Base-by-base conservation (phyloP, 208 protist genomes). In the Porcisia hertigi region DNA sequence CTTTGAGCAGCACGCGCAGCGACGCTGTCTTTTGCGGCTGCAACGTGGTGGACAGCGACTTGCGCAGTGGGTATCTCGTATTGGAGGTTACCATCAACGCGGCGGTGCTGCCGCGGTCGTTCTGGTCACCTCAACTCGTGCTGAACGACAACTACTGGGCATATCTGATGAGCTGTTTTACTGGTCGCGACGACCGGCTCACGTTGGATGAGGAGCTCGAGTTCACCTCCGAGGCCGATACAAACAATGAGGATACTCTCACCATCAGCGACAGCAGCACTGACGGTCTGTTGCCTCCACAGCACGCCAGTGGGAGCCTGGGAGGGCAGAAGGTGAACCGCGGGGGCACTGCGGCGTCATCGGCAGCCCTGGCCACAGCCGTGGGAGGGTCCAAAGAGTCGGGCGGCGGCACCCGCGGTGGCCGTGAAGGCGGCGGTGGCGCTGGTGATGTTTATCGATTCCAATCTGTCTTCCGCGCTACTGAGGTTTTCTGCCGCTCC, bases 11-110 rank as follows among this genome's bases (percentile, higher is more conserved):
- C 23, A 79, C 73, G 36, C 85, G 81, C 25, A 30, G 71, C 25
- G 88, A 89, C 59, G 83, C 86, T 34, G 72, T 86, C 54, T 76
- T 75, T 49, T 92, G 83, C 65, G 88, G 91, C 54, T 71, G 82
- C 66, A 92, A 96, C 76, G 76, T 96, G 25, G 71, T 96, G 34
- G 92, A 96, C 75, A 92, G 85, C 80, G 88, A 94, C 84, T 25
- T 96, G 20, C 81, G 83, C 39, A 85, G 85, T 69, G 92, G 89
- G 41, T 84, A 92, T 57, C 81, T 96, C 16, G 71, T 94, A n/a
- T 86, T 94, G 6, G 85, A 92, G 64, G 71, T 96, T 20, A 83
- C 79, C n/a, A 73, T 95, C 30, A 62, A 81, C 60, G 30, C 67
- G 41, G 78, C 73, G 7, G 71, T 73, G 76, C 76, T 85, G 72